Conservation (phyloP, 495 filamentous ascomycete species). For the Geopyxis carbonaria region DNA sequence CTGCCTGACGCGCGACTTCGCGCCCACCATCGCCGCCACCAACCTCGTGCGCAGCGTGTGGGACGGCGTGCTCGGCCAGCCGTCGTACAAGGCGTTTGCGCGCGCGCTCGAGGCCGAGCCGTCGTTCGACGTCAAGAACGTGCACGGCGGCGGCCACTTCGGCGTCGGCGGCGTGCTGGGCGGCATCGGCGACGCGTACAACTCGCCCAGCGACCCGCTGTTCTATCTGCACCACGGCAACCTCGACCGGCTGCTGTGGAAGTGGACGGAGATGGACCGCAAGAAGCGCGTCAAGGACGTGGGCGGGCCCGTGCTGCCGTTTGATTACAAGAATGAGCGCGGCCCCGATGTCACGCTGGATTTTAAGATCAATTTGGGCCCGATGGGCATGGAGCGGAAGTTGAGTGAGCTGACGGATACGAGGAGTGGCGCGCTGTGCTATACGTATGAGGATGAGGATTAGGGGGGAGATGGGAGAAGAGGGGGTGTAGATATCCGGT, state of each 20-base stretch:
- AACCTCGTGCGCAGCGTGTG: slow-evolving; percentile 8
- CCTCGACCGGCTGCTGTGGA: slow-evolving; percentile 36
- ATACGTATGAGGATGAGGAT: slow-evolving; percentile 7
- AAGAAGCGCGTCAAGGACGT: slow-evolving; percentile 21
- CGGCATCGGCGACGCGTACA: slow-evolving; percentile 7
- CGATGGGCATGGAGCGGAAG: slow-evolving; percentile 9
- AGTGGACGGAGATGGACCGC: slow-evolving; percentile 32
- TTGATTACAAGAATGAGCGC: slow-evolving; percentile 19
- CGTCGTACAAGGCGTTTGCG: background rate
- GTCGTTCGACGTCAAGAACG: slow-evolving; percentile 25
- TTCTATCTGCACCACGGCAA: slow-evolving; percentile 38
- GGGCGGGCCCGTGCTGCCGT: slow-evolving; percentile 24
- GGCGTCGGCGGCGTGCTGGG: slow-evolving; percentile 32
- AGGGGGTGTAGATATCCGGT: too few species aligned
- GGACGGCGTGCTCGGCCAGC: slow-evolving; percentile 6
- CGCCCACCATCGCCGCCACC: slow-evolving; percentile 26
- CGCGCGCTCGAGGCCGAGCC: background rate
- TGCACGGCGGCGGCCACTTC: slow-evolving; percentile 49
- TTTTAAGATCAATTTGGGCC: slow-evolving; percentile 22
- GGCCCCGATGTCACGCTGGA: slow-evolving; percentile 28
- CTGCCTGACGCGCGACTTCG: slow-evolving; percentile 50
- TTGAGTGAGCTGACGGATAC: slow-evolving; percentile 16
- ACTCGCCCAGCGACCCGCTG: slow-evolving; percentile 32
- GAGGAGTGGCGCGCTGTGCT: slow-evolving; percentile 8
- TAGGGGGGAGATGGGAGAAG: too few species aligned